Evolutionary conservation across 768 basidiomycete species (phyloP).

Genomic region (Fistulinella prunicolor): DNA sequence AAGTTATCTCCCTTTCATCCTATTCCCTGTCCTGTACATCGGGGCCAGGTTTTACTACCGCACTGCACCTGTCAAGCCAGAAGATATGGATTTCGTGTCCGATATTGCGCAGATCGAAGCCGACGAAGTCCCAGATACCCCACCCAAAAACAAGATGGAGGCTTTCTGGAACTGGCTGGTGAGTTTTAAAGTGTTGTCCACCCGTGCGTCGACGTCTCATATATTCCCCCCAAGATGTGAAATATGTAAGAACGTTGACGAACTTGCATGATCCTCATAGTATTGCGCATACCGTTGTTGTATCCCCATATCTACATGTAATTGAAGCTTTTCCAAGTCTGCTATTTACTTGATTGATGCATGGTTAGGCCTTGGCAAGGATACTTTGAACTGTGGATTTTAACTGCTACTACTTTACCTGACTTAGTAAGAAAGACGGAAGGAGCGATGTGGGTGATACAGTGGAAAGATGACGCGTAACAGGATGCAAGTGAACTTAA

Average conservation of each 20-base stretch:
- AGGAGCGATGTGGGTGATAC: conserved; percentile 28
- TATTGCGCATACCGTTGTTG: conserved; percentile 4
- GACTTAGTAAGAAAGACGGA: conserved; percentile 8
- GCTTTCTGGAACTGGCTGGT: conserved; percentile 82
- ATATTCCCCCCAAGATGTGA: conserved; percentile 21
- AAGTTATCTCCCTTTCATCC: conserved; percentile 67
- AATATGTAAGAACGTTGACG: neutral
- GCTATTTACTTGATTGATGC: neutral
- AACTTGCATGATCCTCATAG: neutral
- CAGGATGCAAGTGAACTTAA: conserved; percentile 33
- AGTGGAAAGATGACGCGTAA: conserved; percentile 31
- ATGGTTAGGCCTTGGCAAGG: neutral
- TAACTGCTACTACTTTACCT: conserved; percentile 28
- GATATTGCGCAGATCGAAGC: conserved; percentile 70
- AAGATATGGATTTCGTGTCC: conserved; percentile 84
- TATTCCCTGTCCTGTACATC: conserved; percentile 76
- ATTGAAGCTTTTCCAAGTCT: neutral
- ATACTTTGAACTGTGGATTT: conserved; percentile 10
- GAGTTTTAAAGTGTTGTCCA: conserved; percentile 26
- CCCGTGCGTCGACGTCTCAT: neutral
- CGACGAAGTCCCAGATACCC: conserved; percentile 65
- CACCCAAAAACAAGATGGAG: conserved; percentile 64
- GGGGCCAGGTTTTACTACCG: conserved; percentile 48
- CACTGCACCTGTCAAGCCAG: conserved; percentile 28
- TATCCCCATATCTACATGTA: conserved; percentile 3